Evolutionary conservation across 108 stramenopile genomes (phyloP), one percentile per base, ranked within the genome.

Genomic region (Mayamaea pseudoterrestris): DNA sequence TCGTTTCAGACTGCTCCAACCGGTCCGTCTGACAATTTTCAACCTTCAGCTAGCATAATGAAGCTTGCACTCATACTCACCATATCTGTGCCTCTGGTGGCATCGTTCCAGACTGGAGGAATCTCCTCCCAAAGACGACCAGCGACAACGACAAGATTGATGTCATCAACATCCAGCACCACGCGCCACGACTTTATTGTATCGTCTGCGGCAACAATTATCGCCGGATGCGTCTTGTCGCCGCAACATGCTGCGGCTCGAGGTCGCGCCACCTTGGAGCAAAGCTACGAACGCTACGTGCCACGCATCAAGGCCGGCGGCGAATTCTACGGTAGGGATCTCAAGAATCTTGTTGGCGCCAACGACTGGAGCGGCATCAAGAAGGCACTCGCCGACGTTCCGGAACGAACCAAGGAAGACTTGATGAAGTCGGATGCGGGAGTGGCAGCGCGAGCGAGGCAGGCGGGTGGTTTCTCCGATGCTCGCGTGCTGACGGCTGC

Each of bases 291-390:
- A 36, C 73, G 79, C 11, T 88, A 88, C 56, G 46, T 64, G 27
- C 78, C 79, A 21, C 64, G 86, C n/a, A 80, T 88, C 26, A 58
- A 52, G 6, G 81, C 74, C n/a, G 86, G 85, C 20, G 86, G 81
- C 7, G 42, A 73, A 25, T 80, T 78, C 47, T 88, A 74, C 47
- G 68, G 61, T 53, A 50, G 35, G 27, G 60, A 78, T 16, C 55
- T 88, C 8, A 57, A 55, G 27, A 48, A 35, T 2, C 43, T 74
- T 41, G 64, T 88, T 22, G 63, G 61, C 29, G 76, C 72, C 44
- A 60, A 61, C 43, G 78, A 82, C 44, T 83, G 72, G 68, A 59
- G 48, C 25, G 71, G 61, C 4, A 63, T 88, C 47, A 60, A 68
- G 30, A 30, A 46, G 23, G 79, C 79, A 12, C 69, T 80, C 27